These are phyloP conservation scores for Phytopythium oedochilum DNA, from an alignment of 352 stramenopile genomes.

Conservation along the genomic window DNA sequence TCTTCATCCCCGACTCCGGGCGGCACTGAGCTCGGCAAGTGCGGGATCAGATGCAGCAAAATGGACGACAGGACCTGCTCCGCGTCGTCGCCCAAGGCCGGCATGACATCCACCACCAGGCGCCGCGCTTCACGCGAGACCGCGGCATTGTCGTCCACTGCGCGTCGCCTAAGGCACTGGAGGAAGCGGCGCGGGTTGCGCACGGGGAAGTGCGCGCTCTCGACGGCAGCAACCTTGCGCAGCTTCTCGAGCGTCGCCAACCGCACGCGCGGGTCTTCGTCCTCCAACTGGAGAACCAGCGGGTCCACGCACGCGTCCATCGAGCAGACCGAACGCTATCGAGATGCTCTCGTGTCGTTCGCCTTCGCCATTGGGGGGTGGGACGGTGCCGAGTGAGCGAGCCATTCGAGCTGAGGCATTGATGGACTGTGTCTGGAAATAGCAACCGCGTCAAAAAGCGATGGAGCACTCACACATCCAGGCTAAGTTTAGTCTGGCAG, in stretches of 20 bases:
- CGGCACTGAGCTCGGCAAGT: constrained; percentile 14
- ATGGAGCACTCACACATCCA: no score
- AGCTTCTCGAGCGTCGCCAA: constrained; percentile 56
- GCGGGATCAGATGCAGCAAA: constrained; percentile 56
- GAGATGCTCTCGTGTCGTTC: background rate
- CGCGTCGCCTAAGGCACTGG: constrained; percentile 57
- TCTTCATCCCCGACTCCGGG: background rate
- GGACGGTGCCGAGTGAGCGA: no score
- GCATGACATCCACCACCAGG: constrained; percentile 60
- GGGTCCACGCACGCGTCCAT: constrained; percentile 65
- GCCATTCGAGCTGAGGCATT: background rate
- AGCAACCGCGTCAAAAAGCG: background rate
- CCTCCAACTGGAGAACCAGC: constrained; percentile 76
- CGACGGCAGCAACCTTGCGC: constrained; percentile 57
- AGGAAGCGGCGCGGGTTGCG: constrained; percentile 70
- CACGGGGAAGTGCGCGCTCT: constrained; percentile 59
- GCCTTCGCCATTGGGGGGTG: background rate
- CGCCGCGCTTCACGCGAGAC: constrained; percentile 50
- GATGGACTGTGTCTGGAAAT: background rate
- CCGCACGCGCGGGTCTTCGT: constrained; percentile 52
- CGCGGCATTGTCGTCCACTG: constrained; percentile 37
- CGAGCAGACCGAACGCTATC: background rate
- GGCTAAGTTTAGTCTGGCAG: background rate
- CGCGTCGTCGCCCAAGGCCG: constrained; percentile 52
- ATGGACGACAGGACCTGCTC: constrained; percentile 69